A percentile compares a stretch with the other conserved stretches of the same genome.
Evolutionary conservation across 371 early-diverging fungal genomes (phyloP).

Genomic region (Circinella minor): DNA sequence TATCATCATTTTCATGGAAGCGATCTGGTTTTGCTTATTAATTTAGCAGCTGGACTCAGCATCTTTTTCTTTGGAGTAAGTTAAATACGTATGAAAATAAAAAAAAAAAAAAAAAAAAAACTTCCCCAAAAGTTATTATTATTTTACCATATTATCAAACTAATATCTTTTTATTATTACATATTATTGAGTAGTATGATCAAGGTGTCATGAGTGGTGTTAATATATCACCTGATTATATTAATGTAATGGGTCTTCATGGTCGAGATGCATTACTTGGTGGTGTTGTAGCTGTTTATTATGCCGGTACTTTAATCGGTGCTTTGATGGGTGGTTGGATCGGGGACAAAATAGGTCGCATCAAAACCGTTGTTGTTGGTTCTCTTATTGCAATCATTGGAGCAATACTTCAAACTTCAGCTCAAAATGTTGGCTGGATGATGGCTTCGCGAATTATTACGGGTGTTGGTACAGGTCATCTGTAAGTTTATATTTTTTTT

Average conservation of each 20-base stretch:
- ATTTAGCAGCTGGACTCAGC: conserved; percentile 44
- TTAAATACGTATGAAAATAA: too few species aligned
- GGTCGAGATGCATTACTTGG: conserved; percentile 43
- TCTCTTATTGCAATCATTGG: conserved; percentile 38
- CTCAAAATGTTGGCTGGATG: conserved; percentile 51
- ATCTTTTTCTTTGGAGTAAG: conserved; percentile 55
- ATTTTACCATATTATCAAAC: too few species aligned
- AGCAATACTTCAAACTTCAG: conserved; percentile 41
- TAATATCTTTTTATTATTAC: neutral
- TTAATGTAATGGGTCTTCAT: conserved; percentile 41
- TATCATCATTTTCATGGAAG: conserved; percentile 18
- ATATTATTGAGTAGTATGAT: conserved; percentile 33
- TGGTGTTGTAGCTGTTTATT: conserved; percentile 49
- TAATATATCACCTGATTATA: conserved; percentile 45
- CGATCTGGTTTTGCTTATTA: conserved; percentile 35
- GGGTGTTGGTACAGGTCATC: conserved; percentile 48
- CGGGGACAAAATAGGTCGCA: conserved; percentile 46
- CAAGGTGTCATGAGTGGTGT: conserved; percentile 56
- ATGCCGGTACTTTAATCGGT: conserved; percentile 42
- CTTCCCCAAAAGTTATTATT: too few species aligned
- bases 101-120: too few species aligned
- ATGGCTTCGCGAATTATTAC: conserved; percentile 47
- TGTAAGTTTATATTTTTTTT: conserved; percentile 29
- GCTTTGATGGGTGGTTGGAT: conserved; percentile 51
- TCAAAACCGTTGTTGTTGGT: conserved; percentile 42